phyloP scores from a whole-genome alignment of 345 rosid species.

The Pistacia integerrima region DNA sequence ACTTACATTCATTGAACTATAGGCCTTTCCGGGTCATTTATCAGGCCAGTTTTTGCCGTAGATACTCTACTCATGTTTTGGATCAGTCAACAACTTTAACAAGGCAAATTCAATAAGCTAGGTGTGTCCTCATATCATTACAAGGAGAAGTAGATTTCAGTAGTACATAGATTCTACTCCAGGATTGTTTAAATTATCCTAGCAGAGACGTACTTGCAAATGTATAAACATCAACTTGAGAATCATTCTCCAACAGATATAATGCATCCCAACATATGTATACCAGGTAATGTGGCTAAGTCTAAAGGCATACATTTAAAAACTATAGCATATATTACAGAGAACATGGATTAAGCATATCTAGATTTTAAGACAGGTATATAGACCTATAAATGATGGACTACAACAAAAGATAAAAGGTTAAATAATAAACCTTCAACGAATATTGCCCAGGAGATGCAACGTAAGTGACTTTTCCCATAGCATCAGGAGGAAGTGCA shows the following conservation, averaged over 20 bases:
- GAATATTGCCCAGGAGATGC: constrained; percentile 99
- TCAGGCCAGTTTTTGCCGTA: neutral
- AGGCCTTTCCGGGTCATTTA: neutral
- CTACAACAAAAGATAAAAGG: neutral
- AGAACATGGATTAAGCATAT: too few species aligned
- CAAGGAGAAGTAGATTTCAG: neutral
- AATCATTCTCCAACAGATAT: neutral
- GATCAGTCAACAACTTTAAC: too few species aligned
- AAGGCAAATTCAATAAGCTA: neutral
- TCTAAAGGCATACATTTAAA: neutral
- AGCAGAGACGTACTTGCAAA: neutral
- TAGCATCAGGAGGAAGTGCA: constrained; percentile 92
- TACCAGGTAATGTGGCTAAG: neutral
- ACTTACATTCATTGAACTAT: too few species aligned
- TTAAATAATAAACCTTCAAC: constrained; percentile 58
- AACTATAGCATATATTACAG: neutral
- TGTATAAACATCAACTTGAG: neutral
- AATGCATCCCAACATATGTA: neutral
- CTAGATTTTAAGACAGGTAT: neutral
- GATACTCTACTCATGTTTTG: neutral
- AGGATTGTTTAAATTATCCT: neutral
- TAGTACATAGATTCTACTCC: neutral
- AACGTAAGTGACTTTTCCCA: constrained; percentile 93
- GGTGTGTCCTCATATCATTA: neutral
- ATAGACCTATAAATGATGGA: neutral